Conservation (phyloP, 148 eudicot genomes). For the Oxyria digyna region DNA sequence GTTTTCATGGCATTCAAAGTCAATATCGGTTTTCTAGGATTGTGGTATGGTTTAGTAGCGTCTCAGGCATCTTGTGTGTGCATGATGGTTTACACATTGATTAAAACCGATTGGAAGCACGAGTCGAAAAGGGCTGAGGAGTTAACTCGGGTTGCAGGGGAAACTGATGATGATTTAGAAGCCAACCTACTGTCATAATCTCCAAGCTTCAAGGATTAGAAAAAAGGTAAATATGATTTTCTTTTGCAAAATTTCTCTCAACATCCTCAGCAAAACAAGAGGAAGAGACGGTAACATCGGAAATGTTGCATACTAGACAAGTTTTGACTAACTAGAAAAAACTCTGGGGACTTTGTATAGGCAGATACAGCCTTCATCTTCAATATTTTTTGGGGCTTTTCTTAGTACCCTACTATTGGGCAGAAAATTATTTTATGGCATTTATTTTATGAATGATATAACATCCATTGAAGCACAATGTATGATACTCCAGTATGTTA, state of each 20-base stretch:
- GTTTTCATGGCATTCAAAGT: constrained; percentile 38
- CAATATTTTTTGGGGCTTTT: not conserved
- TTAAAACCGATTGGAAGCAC: constrained; percentile 57
- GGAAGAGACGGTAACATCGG: not conserved
- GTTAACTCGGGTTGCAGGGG: constrained; percentile 39
- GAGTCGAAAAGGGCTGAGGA: constrained; percentile 65
- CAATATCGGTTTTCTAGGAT: constrained; percentile 49
- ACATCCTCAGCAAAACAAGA: not conserved
- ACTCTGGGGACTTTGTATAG: not conserved
- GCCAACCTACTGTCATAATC: constrained; percentile 27
- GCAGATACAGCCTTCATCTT: constrained; percentile 6
- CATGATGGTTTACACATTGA: constrained; percentile 54
- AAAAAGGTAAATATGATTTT: constrained; percentile 6
- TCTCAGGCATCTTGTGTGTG: constrained; percentile 46
- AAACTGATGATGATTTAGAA: constrained; percentile 37
- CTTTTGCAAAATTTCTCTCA: not conserved
- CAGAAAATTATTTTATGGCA: not conserved
- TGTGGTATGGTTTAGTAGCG: constrained; percentile 69
- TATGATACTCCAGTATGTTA: constrained; percentile 1
- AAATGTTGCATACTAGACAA: constrained; percentile 2
- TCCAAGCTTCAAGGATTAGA: not conserved
- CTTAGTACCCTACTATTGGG: constrained; percentile 2
- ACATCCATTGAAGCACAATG: not conserved
- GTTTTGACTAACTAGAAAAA: not conserved
- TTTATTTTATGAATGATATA: not conserved